phyloP scores from a whole-genome alignment of 805 yeast genomes.

The Saturnispora kantuleensis region DNA sequence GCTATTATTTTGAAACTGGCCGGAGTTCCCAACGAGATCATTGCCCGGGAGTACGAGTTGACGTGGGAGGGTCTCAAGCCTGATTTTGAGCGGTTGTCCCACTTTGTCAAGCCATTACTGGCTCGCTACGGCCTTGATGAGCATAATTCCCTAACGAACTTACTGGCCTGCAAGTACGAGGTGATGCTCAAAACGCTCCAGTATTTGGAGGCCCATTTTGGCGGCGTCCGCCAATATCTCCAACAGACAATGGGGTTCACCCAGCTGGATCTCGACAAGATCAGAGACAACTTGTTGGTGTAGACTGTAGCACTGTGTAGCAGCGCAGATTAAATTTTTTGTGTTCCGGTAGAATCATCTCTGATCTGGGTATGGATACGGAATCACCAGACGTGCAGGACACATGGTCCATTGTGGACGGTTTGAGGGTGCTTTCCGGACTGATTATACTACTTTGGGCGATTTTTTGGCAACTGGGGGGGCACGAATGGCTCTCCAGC shows the following conservation, averaged over 20 bases:
- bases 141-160: conserved; percentile 46
- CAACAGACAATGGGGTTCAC: conserved; percentile 35
- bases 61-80: conserved; percentile 56
- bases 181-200: conserved; percentile 58
- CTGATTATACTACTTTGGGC: neutral
- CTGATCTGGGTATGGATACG: too few species aligned
- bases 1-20: conserved; percentile 54
- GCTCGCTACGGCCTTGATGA: conserved; percentile 29
- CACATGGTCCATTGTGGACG: conserved; percentile 3
- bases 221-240: conserved; percentile 41
- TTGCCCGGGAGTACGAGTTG: conserved; percentile 70
- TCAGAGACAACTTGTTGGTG: conserved; percentile 1
- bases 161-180: conserved; percentile 56
- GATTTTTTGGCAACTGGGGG: conserved; percentile 3
- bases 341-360: too few species aligned
- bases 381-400: neutral
- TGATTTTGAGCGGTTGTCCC: conserved; percentile 31
- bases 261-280: conserved; percentile 27
- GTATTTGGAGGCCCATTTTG: conserved; percentile 41
- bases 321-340: neutral
- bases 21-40: conserved; percentile 56
- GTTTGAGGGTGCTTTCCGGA: conserved; percentile 1
- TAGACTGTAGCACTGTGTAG: neutral
- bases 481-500: neutral
- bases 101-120: neutral